These are phyloP conservation scores for Auricularia sp. DNA, from an alignment of 768 basidiomycete species.

Conservation along the genomic window DNA sequence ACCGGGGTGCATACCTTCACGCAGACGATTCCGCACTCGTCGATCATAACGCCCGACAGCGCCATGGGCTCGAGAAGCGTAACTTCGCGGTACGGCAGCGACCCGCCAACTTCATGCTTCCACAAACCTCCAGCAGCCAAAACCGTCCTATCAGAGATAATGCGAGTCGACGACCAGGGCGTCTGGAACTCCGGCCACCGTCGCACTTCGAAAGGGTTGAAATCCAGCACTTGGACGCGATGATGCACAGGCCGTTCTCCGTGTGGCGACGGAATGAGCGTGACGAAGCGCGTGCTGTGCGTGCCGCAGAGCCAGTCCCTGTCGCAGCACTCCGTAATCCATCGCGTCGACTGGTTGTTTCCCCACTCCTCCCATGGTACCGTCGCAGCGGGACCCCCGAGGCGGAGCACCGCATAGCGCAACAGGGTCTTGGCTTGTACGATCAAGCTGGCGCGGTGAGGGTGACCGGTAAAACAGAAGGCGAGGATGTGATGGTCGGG, in stretches of 20 bases:
- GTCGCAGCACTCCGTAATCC: not conserved
- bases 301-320: not conserved
- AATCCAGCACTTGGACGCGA: not conserved
- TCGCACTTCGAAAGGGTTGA: not conserved
- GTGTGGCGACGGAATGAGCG: not conserved
- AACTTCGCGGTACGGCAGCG: not conserved
- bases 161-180: not conserved
- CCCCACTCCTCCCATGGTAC: not conserved
- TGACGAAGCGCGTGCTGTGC: not conserved
- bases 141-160: not conserved
- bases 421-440: not conserved
- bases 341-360: not conserved
- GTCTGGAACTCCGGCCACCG: not conserved
- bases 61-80: not conserved
- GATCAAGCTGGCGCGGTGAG: not conserved
- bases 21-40: not conserved
- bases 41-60: not conserved
- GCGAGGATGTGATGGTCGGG: not conserved
- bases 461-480: not conserved
- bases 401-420: not conserved
- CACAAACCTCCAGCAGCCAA: not conserved
- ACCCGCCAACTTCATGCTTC: not conserved
- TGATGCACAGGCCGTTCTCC: not conserved
- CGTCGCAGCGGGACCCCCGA: not conserved
- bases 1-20: not conserved